Conservation (phyloP, 2,329 filamentous ascomycete species). For the Curvularia sp. region DNA sequence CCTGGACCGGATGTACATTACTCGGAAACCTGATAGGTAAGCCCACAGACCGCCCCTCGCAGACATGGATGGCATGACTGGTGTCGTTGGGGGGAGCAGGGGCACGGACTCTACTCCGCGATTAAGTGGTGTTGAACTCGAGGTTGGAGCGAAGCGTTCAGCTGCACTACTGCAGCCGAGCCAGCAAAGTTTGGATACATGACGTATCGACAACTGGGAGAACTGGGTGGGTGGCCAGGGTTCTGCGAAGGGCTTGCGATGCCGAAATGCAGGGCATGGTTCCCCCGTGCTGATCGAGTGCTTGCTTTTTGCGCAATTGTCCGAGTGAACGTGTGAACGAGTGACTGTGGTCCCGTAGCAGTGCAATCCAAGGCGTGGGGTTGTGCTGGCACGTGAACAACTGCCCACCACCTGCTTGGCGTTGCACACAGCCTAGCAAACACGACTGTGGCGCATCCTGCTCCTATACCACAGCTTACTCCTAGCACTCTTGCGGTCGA, state of each 20-base stretch:
- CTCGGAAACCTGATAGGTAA: conserved; percentile 2
- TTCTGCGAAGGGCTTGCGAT: conserved; percentile 2
- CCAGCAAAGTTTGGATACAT: conserved; percentile 10
- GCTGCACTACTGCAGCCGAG: conserved; percentile 14
- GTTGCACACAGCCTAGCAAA: neutral
- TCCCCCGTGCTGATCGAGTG: conserved; percentile 2
- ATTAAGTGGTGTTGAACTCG: conserved; percentile 9
- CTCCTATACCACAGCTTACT: neutral
- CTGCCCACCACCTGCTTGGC: neutral
- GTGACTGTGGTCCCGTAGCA: neutral
- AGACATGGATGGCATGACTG: conserved; percentile 2
- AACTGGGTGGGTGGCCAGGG: conserved; percentile 4
- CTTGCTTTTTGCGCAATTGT: conserved; percentile 4
- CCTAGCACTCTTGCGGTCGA: neutral
- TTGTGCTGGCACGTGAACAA: neutral
- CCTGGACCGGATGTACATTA: neutral
- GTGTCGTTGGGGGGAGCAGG: conserved; percentile 3
- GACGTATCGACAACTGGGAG: conserved; percentile 7
- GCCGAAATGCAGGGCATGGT: conserved; percentile 12
- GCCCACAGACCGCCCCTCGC: conserved; percentile 1
- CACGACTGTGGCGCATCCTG: neutral
- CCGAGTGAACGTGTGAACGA: conserved; percentile 1
- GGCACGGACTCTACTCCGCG: conserved; percentile 5
- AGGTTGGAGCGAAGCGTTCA: conserved; percentile 8
- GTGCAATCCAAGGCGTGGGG: neutral